Evolutionary conservation across 1,284 basidiomycete genomes (phyloP).

Genomic region (Anthracocystis walkeri): DNA sequence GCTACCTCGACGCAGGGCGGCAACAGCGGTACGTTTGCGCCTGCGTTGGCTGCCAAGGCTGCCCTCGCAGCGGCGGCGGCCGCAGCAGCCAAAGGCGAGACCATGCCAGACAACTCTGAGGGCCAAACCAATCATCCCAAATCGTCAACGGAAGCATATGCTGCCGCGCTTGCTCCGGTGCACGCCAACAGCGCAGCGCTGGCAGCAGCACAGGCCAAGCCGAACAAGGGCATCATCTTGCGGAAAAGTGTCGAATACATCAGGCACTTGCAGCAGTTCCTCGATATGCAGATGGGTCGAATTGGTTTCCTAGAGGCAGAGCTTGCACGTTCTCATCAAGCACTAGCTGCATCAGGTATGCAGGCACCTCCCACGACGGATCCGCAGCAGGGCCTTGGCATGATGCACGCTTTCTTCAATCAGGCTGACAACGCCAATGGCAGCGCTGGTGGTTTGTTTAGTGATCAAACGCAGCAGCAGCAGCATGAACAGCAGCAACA

Average conservation of each 20-base stretch:
- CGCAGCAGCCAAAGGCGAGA: slow-evolving; percentile 38
- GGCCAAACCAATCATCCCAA: slow-evolving; percentile 36
- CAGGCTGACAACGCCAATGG: slow-evolving; percentile 15
- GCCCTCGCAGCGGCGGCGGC: slow-evolving; percentile 45
- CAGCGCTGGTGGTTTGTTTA: slow-evolving; percentile 15
- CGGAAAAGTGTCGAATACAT: slow-evolving; percentile 69
- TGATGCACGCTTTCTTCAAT: slow-evolving; percentile 52
- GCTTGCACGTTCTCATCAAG: slow-evolving; percentile 47
- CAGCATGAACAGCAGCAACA: slow-evolving; percentile 23
- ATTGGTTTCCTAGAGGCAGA: slow-evolving; percentile 62
- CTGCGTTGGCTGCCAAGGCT: slow-evolving; percentile 52
- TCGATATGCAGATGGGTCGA: slow-evolving; percentile 61
- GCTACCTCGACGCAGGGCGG: slow-evolving; percentile 61
- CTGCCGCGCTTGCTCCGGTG: slow-evolving; percentile 58
- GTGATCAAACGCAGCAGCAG: slow-evolving; percentile 22
- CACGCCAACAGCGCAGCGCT: slow-evolving; percentile 56
- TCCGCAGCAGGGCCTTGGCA: slow-evolving; percentile 45
- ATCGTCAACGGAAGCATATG: slow-evolving; percentile 50
- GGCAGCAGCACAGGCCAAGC: slow-evolving; percentile 65
- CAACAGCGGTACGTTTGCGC: slow-evolving; percentile 55
- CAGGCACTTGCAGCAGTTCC: slow-evolving; percentile 64
- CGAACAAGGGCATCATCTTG: slow-evolving; percentile 69
- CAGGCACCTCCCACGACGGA: slow-evolving; percentile 47
- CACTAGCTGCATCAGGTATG: slow-evolving; percentile 44
- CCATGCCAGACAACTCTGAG: slow-evolving; percentile 14